These are phyloP conservation scores for Penicillium odoratum DNA, from an alignment of 495 filamentous ascomycete species.

Conservation along the genomic window DNA sequence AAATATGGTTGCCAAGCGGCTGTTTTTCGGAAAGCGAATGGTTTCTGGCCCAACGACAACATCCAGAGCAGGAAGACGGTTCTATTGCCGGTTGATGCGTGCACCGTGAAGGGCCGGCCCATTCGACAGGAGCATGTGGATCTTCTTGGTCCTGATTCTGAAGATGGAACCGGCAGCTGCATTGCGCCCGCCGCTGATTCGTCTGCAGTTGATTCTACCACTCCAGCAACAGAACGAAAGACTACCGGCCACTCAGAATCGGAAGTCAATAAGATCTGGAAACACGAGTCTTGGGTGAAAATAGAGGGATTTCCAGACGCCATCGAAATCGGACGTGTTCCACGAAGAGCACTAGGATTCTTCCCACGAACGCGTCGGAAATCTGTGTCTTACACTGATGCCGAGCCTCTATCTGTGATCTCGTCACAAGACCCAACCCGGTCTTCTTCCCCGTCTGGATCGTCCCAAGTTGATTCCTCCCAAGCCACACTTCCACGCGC, in stretches of 20 bases:
- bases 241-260: slow-evolving; percentile 25
- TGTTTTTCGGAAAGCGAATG: slow-evolving; percentile 81
- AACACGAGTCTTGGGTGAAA: slow-evolving; percentile 82
- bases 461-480: slow-evolving; percentile 29
- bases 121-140: slow-evolving; percentile 32
- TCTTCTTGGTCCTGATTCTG: slow-evolving; percentile 34
- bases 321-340: slow-evolving; percentile 84
- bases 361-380: slow-evolving; percentile 92
- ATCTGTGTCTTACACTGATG: slow-evolving; percentile 54
- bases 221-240: slow-evolving; percentile 18
- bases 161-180: slow-evolving; percentile 43
- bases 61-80: slow-evolving; percentile 81
- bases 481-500: slow-evolving; percentile 20
- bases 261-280: slow-evolving; percentile 65
- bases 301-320: slow-evolving; percentile 67
- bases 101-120: slow-evolving; percentile 74
- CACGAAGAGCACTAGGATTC: slow-evolving; percentile 79
- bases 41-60: slow-evolving; percentile 89
- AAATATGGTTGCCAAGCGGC: slow-evolving; percentile 81
- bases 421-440: slow-evolving; percentile 38
- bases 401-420: slow-evolving; percentile 29
- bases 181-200: slow-evolving; percentile 37
- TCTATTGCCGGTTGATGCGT: slow-evolving; percentile 86
- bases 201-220: slow-evolving; percentile 24
- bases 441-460: slow-evolving; percentile 36